Evolutionary conservation across 345 rosid species (phyloP).

Genomic region (Eucalyptus regnans): DNA sequence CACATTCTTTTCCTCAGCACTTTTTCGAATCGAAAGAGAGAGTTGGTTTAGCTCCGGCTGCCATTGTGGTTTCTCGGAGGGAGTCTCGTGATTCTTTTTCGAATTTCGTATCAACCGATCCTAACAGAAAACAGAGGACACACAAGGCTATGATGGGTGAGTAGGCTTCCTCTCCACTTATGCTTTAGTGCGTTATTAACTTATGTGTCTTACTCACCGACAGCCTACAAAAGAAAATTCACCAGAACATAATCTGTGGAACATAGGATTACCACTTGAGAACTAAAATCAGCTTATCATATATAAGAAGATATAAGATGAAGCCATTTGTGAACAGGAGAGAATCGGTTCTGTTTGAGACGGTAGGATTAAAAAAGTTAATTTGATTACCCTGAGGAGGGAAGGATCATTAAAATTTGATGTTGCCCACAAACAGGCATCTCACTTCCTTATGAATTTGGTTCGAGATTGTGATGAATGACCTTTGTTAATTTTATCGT

Average conservation of each 20-base stretch:
- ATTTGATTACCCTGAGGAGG: neutral
- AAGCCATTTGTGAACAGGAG: neutral
- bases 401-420: neutral
- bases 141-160: conserved; percentile 44
- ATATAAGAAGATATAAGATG: neutral
- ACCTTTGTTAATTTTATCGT: neutral
- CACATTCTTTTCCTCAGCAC: conserved; percentile 81
- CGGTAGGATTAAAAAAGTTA: neutral
- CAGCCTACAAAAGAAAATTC: neutral
- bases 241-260: neutral
- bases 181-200: neutral
- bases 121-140: conserved; percentile 46
- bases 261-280: neutral
- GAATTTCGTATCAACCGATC: conserved; percentile 44
- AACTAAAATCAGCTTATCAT: neutral
- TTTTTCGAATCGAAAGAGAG: conserved; percentile 51
- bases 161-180: neutral
- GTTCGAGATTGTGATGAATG: neutral
- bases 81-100: conserved; percentile 42
- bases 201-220: neutral
- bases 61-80: conserved; percentile 50
- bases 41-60: conserved; percentile 80
- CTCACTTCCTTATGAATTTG: neutral
- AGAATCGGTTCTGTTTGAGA: neutral
- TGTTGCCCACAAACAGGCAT: neutral